Evolutionary conservation across 768 basidiomycete genomes (phyloP), one percentile per base, ranked within the genome.

Genomic region (Boletus tomentosulus): DNA sequence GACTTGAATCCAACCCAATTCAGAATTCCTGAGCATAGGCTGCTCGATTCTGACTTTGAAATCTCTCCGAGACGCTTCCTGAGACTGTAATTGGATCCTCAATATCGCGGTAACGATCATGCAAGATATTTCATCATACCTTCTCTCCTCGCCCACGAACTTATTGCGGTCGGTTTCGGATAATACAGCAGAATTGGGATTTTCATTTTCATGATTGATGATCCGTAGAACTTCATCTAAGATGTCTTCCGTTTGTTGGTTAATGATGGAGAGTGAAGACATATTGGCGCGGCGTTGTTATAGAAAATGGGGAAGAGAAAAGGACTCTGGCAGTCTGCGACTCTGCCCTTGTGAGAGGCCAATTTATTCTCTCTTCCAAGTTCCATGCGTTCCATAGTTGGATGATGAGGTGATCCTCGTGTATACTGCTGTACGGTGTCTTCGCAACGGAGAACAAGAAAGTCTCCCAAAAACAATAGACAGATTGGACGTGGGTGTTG

Each of bases 401-500:
- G 43, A 22, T 41, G 12, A 8, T 42, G 19, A 25, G 41, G 22
- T 33, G 31, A 34, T 42, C 16, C 27, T 22, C n/a, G 30, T 41
- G 37, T 39, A 25, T 11, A 46, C 43, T 53, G 49, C 54, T 50
- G 51, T 49, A 51, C 58, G 47, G 28, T 33, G 37, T 37, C 58
- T 51, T 61, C 45, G 45, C 54, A 35, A 63, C 59, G 19, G 31
- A 55, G 37, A 30, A 64, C 30, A 63, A 63, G 55, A 6, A 46
- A 12, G 9, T 41, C 22, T 5, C 25, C 12, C 6, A 38, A 28
- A 53, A 53, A 51, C 53, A 61, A 64, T 46, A 60, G 13, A n/a
- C 44, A 54, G 46, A 12, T 28, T n/a, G 37, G 15, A 50, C 27
- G 27, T 19, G 19, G 19, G 19, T 19, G 19, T 19, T 19, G 19